Base-by-base conservation (phyloP, 768 basidiomycete species). In the Mycena amicta region DNA sequence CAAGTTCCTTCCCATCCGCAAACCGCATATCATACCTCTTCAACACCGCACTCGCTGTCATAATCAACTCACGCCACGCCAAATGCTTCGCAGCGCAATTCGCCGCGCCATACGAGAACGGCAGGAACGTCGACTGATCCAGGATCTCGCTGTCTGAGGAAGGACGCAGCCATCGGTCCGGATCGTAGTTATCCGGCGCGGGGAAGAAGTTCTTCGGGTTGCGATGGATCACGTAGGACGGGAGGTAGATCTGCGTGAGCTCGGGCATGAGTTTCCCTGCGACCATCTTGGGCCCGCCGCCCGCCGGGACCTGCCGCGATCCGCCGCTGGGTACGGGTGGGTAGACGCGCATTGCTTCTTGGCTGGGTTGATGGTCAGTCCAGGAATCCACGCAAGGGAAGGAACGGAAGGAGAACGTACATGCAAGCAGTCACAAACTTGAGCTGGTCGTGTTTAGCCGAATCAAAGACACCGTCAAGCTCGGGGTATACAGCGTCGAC, bases 131-230 rank as follows among this genome's bases (percentile, higher is more conserved):
- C 28, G 76, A 68, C 2, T 67, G 25, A 52, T 75, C 65, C 49
- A 64, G 67, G 29, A 53, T 59, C 41, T 63, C 20, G 8, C n/a
- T 39, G 33, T 31, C 31, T 62, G 15, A 55, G 47, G 61, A 54
- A 2, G 41, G 23, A 5, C 68, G 53, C 4, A 75, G 61, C 74
- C 75, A 78, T 20, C 77, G 68, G 50, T 78, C 76, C 1, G 77
- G 76, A 63, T 75, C 66, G 69, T 82, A 83, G 5, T 63, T 27
- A 25, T 79, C 70, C 3, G 82, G 79, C 26, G 72, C 65, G 1
- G 79, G 78, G 0, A 76, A 76, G 59, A 83, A 83, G 67, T 81
- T 67, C 2, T 77, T 73, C 18, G 77, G 72, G 62, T 79, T 75
- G 16, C 81, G 76, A 54, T 82, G 81, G 18, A 83, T 63, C 40